phyloP scores from a whole-genome alignment of 225 moss, liverwort and hornwort species.

The Pleurozium schreberi region DNA sequence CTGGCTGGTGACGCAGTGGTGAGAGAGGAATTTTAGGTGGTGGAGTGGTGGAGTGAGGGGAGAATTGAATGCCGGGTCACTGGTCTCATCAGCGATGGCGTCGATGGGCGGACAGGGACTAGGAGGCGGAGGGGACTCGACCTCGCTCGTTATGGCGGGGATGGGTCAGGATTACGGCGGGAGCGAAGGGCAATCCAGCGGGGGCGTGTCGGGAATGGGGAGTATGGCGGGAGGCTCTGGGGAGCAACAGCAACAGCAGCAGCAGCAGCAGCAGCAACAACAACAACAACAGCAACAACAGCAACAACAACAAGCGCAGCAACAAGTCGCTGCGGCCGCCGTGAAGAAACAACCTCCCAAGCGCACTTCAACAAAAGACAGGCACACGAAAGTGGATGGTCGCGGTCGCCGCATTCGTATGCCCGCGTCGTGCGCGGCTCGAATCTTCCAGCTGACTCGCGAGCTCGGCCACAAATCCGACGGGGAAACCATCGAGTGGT shows the following conservation, averaged over 20 bases:
- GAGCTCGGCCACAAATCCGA: constrained; percentile 98
- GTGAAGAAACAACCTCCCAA: constrained; percentile 86
- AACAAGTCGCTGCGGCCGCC: constrained; percentile 22
- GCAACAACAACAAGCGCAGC: not conserved
- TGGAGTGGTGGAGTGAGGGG: constrained; percentile 39
- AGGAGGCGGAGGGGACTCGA: constrained; percentile 65
- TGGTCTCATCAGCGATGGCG: constrained; percentile 81
- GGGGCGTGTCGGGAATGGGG: constrained; percentile 36
- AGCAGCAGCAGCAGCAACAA: not conserved
- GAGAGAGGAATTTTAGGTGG: constrained; percentile 9
- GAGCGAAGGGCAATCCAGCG: constrained; percentile 46
- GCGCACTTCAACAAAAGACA: constrained; percentile 92
- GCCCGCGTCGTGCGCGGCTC: constrained; percentile 95
- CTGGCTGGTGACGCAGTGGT: constrained; percentile 53
- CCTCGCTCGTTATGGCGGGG: constrained; percentile 76
- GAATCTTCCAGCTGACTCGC: constrained; percentile 97
- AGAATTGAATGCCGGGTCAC: constrained; percentile 83
- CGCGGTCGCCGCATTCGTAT: constrained; percentile 97
- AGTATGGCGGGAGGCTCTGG: constrained; percentile 50
- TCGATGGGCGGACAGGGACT: constrained; percentile 92
- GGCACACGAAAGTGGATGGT: constrained; percentile 97
- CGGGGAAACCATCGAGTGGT: constrained; percentile 97
- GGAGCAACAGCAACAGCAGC: constrained; percentile 14
- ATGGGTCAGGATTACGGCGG: constrained; percentile 90
- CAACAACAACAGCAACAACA: not conserved